phyloP scores from a whole-genome alignment of 208 protist species.

The Crithidia fasciculata region DNA sequence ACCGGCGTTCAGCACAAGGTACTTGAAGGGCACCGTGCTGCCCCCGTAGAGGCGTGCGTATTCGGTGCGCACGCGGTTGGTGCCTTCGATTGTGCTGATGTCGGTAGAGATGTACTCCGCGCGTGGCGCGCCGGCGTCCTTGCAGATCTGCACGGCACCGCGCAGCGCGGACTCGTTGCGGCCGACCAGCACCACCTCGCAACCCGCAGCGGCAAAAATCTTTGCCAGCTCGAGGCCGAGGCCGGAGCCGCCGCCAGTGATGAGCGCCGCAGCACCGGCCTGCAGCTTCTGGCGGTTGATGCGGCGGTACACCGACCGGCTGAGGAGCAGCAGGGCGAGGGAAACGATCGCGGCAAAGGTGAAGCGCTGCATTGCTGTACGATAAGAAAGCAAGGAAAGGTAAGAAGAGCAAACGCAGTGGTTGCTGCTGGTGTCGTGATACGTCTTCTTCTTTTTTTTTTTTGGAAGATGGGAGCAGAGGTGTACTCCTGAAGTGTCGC shows the following conservation, averaged over 20 bases:
- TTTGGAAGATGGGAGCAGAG: background rate
- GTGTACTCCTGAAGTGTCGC: background rate
- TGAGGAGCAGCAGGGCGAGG: slow-evolving; percentile 31
- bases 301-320: slow-evolving; percentile 29
- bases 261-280: slow-evolving; percentile 62
- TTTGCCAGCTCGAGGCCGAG: slow-evolving; percentile 76
- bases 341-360: slow-evolving; percentile 24
- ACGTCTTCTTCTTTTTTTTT: background rate
- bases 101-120: slow-evolving; percentile 68
- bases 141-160: slow-evolving; percentile 42
- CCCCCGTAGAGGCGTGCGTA: slow-evolving; percentile 32
- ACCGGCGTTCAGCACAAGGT: slow-evolving; percentile 87
- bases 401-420: too few relatives aligned
- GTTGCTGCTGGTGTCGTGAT: too few relatives aligned
- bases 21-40: slow-evolving; percentile 42
- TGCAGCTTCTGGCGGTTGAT: slow-evolving; percentile 28
- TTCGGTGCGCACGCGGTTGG: slow-evolving; percentile 31
- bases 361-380: slow-evolving; percentile 6
- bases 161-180: slow-evolving; percentile 54
- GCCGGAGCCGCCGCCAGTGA: slow-evolving; percentile 79
- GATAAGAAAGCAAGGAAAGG: too few relatives aligned
- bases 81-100: slow-evolving; percentile 55
- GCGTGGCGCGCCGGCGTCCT: slow-evolving; percentile 47
- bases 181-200: slow-evolving; percentile 77
- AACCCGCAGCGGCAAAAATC: slow-evolving; percentile 53